Evolutionary conservation across 345 rosid genomes (phyloP), one percentile per base, ranked within the genome.

Genomic region (Lumnitzera racemosa): DNA sequence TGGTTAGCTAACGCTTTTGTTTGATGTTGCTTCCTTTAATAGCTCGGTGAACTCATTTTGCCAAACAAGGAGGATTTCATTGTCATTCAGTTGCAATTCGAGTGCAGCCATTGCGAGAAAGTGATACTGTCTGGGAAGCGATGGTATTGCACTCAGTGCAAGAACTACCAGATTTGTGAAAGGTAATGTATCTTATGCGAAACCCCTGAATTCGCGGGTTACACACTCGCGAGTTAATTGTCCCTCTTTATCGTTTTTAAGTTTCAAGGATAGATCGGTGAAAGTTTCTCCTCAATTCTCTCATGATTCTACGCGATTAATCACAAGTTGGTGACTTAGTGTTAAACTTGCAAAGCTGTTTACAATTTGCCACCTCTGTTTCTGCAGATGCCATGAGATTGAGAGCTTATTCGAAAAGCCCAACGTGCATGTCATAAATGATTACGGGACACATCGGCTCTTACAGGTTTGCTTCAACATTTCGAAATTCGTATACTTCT

Each of bases 91-190:
- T 53, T 87, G 67, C 88, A 81, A 67, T 68, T 62, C 72, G 72
- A 70, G 12, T 90, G 95, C 79, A 55, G 72, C 24, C 65, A 65
- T 17, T 85, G 95, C 36, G 76, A 63, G 14, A 53, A 71, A 65
- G 57, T 60, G 11, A 81, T 90, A 70, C 47, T 85, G 58, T 71
- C 77, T 13, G 79, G 86, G 58, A 54, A 58, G 54, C 76, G 83
- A 46, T 87, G 95, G 95, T 51, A 53, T 63, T 90, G 91, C 64
- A 23, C 46, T n/a, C 77, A 66, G 47, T 85, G 97, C 74, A 81
- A 85, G 68, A 71, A 74, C 56, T 77, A 80, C 70, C 85, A 85
- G 48, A 61, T 85, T n/a, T 90, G 95, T 73, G 80, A 74, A 65
- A 80, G 80, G 91, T 85, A 67, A 62, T 23, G 8, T 27, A 27